Percentiles rank a stretch among this genome's conserved stretches.
phyloP scores from a whole-genome alignment of 2,329 filamentous ascomycete genomes.

The Xylaria multiplex region DNA sequence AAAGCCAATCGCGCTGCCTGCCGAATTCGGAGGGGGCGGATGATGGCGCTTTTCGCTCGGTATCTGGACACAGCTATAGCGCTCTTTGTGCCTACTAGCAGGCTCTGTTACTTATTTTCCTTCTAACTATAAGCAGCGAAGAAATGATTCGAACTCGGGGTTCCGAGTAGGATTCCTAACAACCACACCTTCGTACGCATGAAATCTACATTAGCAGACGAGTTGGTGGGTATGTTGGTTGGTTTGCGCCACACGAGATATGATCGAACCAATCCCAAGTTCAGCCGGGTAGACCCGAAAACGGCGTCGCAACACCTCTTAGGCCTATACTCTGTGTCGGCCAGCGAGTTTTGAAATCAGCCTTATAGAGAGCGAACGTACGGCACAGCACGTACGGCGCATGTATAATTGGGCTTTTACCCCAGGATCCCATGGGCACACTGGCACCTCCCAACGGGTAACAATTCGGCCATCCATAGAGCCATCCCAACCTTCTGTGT shows the following conservation, averaged over 20 bases:
- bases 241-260: background rate
- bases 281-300: conserved; percentile 19
- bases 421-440: conserved; percentile 3
- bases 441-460: conserved; percentile 4
- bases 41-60: background rate
- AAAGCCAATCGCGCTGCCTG: conserved; percentile 5
- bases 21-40: background rate
- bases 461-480: background rate
- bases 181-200: conserved; percentile 3
- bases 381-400: too few species aligned
- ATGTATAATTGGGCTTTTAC: conserved; percentile 7
- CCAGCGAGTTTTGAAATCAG: conserved; percentile 4
- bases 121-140: background rate
- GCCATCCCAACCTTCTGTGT: conserved; percentile 2
- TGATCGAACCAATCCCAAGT: conserved; percentile 5
- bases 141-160: background rate
- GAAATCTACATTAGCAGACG: background rate
- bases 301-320: conserved; percentile 6
- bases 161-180: conserved; percentile 1
- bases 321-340: background rate
- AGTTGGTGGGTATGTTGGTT: background rate
- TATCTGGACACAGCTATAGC: background rate
- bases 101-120: background rate
- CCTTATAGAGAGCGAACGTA: conserved; percentile 15
- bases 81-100: background rate